phyloP scores from a whole-genome alignment of 441 rosid genomes.

The Oxalis stricta region DNA sequence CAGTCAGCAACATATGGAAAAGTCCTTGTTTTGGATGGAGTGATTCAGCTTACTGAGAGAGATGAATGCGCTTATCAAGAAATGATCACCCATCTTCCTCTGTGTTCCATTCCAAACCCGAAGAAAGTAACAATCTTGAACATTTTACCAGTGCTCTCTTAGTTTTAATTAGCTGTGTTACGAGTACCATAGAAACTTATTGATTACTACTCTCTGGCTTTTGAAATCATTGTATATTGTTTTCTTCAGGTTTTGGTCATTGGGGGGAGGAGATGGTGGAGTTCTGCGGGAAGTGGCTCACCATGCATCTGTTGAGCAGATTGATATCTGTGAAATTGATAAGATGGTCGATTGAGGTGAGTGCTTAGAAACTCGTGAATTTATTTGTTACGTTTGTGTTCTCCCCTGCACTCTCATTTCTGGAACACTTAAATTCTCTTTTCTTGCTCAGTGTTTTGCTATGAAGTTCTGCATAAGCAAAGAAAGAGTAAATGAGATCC shows the following conservation, averaged over 20 bases:
- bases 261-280: conserved; percentile 98
- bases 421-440: neutral
- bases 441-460: neutral
- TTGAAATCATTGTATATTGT: neutral
- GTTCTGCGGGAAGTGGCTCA: conserved; percentile 83
- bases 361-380: conserved; percentile 12
- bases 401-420: neutral
- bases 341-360: conserved; percentile 92
- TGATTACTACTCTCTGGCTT: neutral
- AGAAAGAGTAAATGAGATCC: neutral
- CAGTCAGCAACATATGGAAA: conserved; percentile 94
- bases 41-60: conserved; percentile 89
- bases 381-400: conserved; percentile 2
- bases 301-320: conserved; percentile 61
- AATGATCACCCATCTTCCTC: conserved; percentile 93
- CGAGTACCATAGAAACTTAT: neutral
- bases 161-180: neutral
- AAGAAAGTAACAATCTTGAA: too few species aligned
- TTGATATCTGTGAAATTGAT: conserved; percentile 89
- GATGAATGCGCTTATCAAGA: conserved; percentile 98
- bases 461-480: neutral
- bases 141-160: too few species aligned
- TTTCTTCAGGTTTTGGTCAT: conserved; percentile 65
- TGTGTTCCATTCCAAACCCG: conserved; percentile 77
- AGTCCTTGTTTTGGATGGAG: conserved; percentile 86